These are phyloP conservation scores for Dioscorea dumetorum DNA, from an alignment of 106 monocot species.

Conservation along the genomic window DNA sequence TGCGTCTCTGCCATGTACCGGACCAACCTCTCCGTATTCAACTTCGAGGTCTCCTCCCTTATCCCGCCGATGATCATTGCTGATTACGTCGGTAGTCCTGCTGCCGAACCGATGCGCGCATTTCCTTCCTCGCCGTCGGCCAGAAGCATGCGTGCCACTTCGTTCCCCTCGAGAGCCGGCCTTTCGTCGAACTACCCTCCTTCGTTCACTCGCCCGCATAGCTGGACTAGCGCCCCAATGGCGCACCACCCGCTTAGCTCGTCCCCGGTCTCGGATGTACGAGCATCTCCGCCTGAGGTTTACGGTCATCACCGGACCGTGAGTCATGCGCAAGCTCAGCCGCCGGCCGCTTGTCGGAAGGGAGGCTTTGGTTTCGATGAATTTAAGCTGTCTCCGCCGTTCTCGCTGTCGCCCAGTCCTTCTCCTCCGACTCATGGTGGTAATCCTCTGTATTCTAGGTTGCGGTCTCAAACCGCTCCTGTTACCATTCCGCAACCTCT, in stretches of 20 bases:
- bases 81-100: constrained; percentile 92
- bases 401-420: constrained; percentile 66
- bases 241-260: constrained; percentile 26
- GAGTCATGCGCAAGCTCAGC: constrained; percentile 6
- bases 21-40: constrained; percentile 47
- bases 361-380: constrained; percentile 38
- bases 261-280: constrained; percentile 11
- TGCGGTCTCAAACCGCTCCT: constrained; percentile 54
- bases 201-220: constrained; percentile 50
- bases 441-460: constrained; percentile 36
- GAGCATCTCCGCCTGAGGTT: constrained; percentile 10
- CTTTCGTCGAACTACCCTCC: constrained; percentile 11
- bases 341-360: constrained; percentile 17
- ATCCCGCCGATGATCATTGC: constrained; percentile 64
- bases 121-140: constrained; percentile 61
- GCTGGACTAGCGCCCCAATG: constrained; percentile 45
- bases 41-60: constrained; percentile 55
- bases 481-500: constrained; percentile 60
- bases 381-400: constrained; percentile 45
- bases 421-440: constrained; percentile 58
- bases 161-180: constrained; percentile 26
- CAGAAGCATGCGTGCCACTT: constrained; percentile 7
- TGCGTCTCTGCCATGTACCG: constrained; percentile 56
- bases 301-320: constrained; percentile 10
- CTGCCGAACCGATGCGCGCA: constrained; percentile 61